phyloP scores from a whole-genome alignment of 2,329 filamentous ascomycete species.

The Dryadomyces sulphureus region DNA sequence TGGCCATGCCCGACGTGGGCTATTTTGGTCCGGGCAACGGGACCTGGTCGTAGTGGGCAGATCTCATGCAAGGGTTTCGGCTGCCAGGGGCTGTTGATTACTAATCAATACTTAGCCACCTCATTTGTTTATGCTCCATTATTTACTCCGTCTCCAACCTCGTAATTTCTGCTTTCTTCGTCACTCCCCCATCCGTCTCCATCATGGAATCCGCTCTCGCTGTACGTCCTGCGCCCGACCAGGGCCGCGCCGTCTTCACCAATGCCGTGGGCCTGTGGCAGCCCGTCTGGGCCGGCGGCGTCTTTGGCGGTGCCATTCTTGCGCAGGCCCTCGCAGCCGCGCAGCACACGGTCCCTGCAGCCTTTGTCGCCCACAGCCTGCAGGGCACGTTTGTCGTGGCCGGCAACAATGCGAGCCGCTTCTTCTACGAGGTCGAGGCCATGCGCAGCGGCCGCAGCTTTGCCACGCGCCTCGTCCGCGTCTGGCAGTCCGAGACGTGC shows the following conservation, averaged over 20 bases:
- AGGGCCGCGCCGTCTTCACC: neutral
- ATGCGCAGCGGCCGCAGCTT: slow-evolving; percentile 3
- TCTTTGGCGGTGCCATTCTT: slow-evolving; percentile 5
- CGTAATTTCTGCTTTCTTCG: neutral
- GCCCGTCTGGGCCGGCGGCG: slow-evolving; percentile 6
- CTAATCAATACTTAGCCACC: neutral
- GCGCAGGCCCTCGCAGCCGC: slow-evolving; percentile 3
- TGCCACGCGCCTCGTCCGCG: neutral
- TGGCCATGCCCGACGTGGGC: slow-evolving; percentile 17
- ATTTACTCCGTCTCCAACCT: neutral
- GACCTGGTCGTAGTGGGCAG: slow-evolving; percentile 14
- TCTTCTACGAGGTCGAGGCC: slow-evolving; percentile 1
- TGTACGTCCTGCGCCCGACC: neutral
- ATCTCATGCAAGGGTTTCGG: neutral
- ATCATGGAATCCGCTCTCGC: slow-evolving; percentile 1
- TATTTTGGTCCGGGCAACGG: slow-evolving; percentile 19
- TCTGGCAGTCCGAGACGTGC: neutral
- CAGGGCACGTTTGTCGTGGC: slow-evolving; percentile 6
- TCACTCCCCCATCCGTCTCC: no score
- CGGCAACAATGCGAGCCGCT: neutral
- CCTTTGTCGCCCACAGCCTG: slow-evolving; percentile 7
- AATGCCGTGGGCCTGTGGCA: neutral
- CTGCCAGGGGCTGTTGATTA: neutral
- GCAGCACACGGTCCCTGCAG: neutral
- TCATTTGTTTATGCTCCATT: neutral